A percentile compares a stretch with the other conserved stretches of the same genome.
These are phyloP conservation scores for Cicer cuneatum DNA, from an alignment of 306 rosid genomes.

Conservation along the genomic window DNA sequence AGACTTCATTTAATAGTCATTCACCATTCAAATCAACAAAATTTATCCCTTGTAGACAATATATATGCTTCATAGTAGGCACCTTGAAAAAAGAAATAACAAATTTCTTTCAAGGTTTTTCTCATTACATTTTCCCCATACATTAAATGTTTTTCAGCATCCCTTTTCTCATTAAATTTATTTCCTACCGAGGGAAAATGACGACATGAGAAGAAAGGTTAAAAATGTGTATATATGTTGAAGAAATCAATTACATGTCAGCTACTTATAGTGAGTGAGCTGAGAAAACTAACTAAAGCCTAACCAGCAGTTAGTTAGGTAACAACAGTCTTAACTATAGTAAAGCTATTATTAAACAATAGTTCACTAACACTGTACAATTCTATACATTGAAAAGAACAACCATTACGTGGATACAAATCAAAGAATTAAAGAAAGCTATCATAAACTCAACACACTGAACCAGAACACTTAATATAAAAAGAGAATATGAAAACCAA, in stretches of 20 bases:
- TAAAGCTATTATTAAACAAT: not conserved
- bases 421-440: constrained; percentile 59
- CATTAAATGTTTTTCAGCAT: no score
- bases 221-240: not conserved
- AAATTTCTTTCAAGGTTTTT: not conserved
- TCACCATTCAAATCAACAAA: constrained; percentile 6
- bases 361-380: constrained; percentile 44
- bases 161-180: not conserved
- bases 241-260: not conserved
- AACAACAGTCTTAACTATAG: not conserved
- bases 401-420: constrained; percentile 44
- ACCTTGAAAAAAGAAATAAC: constrained; percentile 3
- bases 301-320: not conserved
- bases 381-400: constrained; percentile 60
- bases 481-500: constrained; percentile 32
- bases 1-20: not conserved
- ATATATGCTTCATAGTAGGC: not conserved
- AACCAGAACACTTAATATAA: constrained; percentile 44
- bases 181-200: not conserved
- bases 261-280: not conserved
- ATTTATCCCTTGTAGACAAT: not conserved
- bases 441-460: constrained; percentile 44
- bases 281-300: not conserved
- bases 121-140: not conserved
- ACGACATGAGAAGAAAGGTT: not conserved